phyloP scores from a whole-genome alignment of 345 rosid species.

The Arabis hirsuta region DNA sequence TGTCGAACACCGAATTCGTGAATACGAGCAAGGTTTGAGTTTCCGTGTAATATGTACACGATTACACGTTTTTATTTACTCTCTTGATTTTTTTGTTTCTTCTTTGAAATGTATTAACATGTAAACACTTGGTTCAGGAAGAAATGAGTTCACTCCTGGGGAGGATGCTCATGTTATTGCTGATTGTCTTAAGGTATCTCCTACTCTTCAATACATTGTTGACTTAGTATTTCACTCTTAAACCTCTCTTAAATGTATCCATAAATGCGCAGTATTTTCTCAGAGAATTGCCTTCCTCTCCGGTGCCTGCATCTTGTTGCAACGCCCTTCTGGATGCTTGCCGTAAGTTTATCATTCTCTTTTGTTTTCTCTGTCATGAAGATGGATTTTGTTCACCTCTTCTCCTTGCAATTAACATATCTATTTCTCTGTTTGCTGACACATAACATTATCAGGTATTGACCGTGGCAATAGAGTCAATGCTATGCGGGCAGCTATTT shows the following conservation, averaged over 20 bases:
- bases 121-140: slow-evolving; percentile 61
- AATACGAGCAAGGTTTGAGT: slow-evolving; percentile 84
- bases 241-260: slow-evolving; percentile 35
- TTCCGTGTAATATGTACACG: neutral
- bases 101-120: slow-evolving; percentile 15
- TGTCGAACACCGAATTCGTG: slow-evolving; percentile 86
- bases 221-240: slow-evolving; percentile 24
- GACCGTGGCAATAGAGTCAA: slow-evolving; percentile 70
- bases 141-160: slow-evolving; percentile 60
- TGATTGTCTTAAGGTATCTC: slow-evolving; percentile 83
- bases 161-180: slow-evolving; percentile 96
- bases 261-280: slow-evolving; percentile 71
- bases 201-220: slow-evolving; percentile 9
- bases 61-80: neutral
- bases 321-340: slow-evolving; percentile 90
- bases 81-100: slow-evolving; percentile 8
- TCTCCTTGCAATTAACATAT: slow-evolving; percentile 5
- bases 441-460: slow-evolving; percentile 53
- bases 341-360: slow-evolving; percentile 67
- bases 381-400: slow-evolving; percentile 2
- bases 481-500: slow-evolving; percentile 86
- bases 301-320: slow-evolving; percentile 99
- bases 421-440: slow-evolving; percentile 25
- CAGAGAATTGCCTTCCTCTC: slow-evolving; percentile 97
- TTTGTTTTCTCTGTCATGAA: slow-evolving; percentile 22